These are phyloP conservation scores for Ophiorrhiza pumila DNA, from an alignment of 257 asterid species.

Conservation along the genomic window DNA sequence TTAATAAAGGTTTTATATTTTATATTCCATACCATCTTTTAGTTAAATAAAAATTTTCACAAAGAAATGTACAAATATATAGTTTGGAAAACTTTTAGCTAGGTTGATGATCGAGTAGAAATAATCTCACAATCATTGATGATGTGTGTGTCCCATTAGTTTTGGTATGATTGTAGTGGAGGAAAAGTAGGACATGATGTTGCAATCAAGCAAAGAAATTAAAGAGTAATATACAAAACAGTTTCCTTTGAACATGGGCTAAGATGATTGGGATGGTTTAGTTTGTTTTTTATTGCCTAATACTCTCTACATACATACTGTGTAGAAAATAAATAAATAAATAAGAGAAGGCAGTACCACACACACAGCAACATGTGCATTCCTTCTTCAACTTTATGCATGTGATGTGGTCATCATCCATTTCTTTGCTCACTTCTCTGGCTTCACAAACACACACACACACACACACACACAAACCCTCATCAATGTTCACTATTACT, in stretches of 20 bases:
- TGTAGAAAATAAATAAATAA: too few species aligned
- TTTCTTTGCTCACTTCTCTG: constrained; percentile 11
- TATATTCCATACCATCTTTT: too few species aligned
- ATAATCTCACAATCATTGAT: constrained; percentile 21
- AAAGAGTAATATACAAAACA: not conserved
- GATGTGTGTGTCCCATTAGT: constrained; percentile 21
- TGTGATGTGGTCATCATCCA: constrained; percentile 38
- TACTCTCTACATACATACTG: too few species aligned
- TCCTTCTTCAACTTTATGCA: constrained; percentile 33
- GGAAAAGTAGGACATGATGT: constrained; percentile 22
- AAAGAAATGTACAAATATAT: not conserved
- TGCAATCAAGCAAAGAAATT: constrained; percentile 21
- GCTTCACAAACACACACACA: constrained; percentile 7
- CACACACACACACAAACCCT: too few species aligned
- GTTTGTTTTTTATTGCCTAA: too few species aligned
- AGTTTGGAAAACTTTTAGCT: not conserved
- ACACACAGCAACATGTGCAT: constrained; percentile 32
- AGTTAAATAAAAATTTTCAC: too few species aligned
- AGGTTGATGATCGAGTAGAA: too few species aligned
- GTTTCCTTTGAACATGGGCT: constrained; percentile 25
- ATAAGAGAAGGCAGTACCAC: too few species aligned
- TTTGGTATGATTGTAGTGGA: constrained; percentile 6
- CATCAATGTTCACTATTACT: not conserved
- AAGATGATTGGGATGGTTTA: constrained; percentile 37
- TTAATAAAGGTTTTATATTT: too few species aligned